Percentiles rank a stretch among this genome's conserved stretches.
Conservation (phyloP, 2,329 filamentous ascomycete species). For the Teratosphaeria viscida region DNA sequence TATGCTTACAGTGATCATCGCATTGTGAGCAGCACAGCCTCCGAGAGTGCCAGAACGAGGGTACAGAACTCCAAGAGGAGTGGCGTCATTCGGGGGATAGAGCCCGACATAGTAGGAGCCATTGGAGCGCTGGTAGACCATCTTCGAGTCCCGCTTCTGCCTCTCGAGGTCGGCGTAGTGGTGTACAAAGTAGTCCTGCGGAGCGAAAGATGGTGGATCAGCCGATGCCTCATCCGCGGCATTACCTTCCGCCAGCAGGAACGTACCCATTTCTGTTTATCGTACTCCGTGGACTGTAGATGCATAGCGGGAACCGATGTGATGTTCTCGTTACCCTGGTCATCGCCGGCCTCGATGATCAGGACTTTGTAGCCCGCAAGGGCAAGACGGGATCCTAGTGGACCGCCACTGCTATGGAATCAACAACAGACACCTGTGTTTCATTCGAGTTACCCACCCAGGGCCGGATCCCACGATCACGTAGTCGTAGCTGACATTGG, state of each 20-base stretch:
- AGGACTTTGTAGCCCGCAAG: conserved; percentile 49
- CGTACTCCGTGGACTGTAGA: conserved; percentile 45
- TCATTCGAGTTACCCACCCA: conserved; percentile 23
- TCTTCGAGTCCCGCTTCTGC: conserved; percentile 49
- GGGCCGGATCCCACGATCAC: conserved; percentile 52
- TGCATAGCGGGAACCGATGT: conserved; percentile 47
- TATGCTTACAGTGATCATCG: conserved; percentile 41
- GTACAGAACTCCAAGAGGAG: conserved; percentile 45
- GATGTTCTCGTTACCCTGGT: conserved; percentile 41
- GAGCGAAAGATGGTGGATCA: no score
- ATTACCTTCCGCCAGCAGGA: no score
- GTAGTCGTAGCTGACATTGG: conserved; percentile 43
- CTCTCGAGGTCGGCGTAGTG: conserved; percentile 47
- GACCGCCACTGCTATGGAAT: conserved; percentile 33
- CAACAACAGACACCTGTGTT: background rate
- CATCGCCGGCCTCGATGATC: conserved; percentile 52
- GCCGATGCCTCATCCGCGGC: no score
- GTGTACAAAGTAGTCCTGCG: conserved; percentile 48
- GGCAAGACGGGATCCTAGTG: conserved; percentile 50
- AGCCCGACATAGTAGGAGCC: conserved; percentile 45
- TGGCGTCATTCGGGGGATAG: conserved; percentile 43
- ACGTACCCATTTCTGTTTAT: conserved; percentile 41
- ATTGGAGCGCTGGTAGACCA: conserved; percentile 43
- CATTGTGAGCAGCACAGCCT: conserved; percentile 52
- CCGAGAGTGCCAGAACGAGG: conserved; percentile 48